These are phyloP conservation scores for Fusarium concolor DNA, from an alignment of 2,329 filamentous ascomycete genomes.

Conservation along the genomic window DNA sequence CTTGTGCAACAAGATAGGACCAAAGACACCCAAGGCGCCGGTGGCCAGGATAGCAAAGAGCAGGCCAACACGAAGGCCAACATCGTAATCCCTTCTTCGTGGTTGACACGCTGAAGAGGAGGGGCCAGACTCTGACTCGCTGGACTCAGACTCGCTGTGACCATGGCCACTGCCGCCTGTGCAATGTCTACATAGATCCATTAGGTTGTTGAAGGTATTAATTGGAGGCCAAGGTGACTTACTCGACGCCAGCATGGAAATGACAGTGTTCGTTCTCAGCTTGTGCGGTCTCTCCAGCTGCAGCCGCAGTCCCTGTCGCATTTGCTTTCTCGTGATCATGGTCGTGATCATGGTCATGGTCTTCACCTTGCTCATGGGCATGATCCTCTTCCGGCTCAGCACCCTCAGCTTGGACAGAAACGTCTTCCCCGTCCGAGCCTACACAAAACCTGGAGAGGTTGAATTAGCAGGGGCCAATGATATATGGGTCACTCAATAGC, in stretches of 20 bases:
- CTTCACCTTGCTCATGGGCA: slow-evolving; percentile 32
- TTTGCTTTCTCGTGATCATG: slow-evolving; percentile 30
- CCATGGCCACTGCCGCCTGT: slow-evolving; percentile 54
- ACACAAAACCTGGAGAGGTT: slow-evolving; percentile 66
- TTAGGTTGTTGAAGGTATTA: background rate
- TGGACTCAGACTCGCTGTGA: slow-evolving; percentile 52
- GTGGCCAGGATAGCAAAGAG: slow-evolving; percentile 78
- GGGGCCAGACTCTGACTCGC: slow-evolving; percentile 36
- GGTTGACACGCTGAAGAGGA: slow-evolving; percentile 59
- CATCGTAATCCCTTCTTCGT: slow-evolving; percentile 69
- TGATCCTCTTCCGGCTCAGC: slow-evolving; percentile 40
- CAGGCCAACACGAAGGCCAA: slow-evolving; percentile 75
- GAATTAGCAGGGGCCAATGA: slow-evolving; percentile 9
- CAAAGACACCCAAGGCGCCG: slow-evolving; percentile 75
- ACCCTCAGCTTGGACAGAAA: slow-evolving; percentile 62
- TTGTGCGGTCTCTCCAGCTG: slow-evolving; percentile 8
- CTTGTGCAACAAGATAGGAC: slow-evolving; percentile 71
- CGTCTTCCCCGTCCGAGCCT: slow-evolving; percentile 68
- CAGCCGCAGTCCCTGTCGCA: background rate
- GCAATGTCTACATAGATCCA: slow-evolving; percentile 62
- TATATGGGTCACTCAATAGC: slow-evolving; percentile 31
- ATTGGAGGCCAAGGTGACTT: slow-evolving; percentile 47
- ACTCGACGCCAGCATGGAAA: slow-evolving; percentile 82
- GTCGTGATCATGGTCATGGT: slow-evolving; percentile 30
- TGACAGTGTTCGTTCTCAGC: slow-evolving; percentile 67